Conservation (phyloP, 306 rosid species). For the Oxytropis ochrocephala region DNA sequence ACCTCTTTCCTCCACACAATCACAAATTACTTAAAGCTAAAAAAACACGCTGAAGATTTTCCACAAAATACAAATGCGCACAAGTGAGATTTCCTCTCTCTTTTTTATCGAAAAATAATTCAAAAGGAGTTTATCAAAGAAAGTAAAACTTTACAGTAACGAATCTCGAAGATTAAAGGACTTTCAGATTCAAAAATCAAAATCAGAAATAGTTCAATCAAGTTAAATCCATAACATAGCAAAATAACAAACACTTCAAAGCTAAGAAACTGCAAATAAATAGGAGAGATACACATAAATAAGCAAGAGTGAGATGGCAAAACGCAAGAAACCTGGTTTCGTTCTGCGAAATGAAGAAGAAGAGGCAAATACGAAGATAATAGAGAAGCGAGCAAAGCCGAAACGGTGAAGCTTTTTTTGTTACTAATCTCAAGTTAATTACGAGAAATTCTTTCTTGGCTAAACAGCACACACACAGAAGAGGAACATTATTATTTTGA, state of each 20-base stretch:
- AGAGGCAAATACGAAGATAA: neutral
- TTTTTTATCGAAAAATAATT: neutral
- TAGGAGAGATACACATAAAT: neutral
- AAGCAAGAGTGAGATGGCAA: neutral
- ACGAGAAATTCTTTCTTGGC: neutral
- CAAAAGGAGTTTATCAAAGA: neutral
- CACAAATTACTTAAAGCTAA: neutral
- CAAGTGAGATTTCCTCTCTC: neutral
- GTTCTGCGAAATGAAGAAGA: neutral
- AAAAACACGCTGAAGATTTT: neutral
- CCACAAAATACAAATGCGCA: neutral
- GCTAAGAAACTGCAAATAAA: neutral
- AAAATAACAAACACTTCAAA: neutral
- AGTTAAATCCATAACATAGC: slow-evolving; percentile 17
- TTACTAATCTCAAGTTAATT: neutral
- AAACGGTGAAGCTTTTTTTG: slow-evolving; percentile 14
- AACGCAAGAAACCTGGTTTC: slow-evolving; percentile 30
- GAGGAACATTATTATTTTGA: slow-evolving; percentile 8
- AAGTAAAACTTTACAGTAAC: neutral
- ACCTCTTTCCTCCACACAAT: neutral
- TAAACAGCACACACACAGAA: neutral
- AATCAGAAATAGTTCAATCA: slow-evolving; percentile 3
- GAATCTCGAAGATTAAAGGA: slow-evolving; percentile 19
- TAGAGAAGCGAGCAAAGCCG: neutral
- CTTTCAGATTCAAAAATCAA: slow-evolving; percentile 38